These are phyloP conservation scores for Spiraea crenata DNA, from an alignment of 331 rosid species.

Conservation along the genomic window DNA sequence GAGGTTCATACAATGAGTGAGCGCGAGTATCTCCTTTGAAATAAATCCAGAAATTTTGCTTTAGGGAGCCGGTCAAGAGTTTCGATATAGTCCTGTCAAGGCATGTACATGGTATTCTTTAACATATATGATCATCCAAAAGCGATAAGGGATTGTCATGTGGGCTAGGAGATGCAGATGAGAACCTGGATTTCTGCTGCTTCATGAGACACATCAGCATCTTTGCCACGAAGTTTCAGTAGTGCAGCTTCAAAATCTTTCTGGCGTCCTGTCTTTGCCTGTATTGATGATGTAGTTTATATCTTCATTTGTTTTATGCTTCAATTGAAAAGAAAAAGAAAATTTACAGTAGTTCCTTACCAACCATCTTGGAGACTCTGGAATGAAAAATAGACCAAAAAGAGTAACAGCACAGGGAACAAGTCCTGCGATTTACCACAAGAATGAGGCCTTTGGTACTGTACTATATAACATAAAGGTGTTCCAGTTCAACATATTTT, in stretches of 20 bases:
- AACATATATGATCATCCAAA: slow-evolving; percentile 11
- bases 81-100: slow-evolving; percentile 65
- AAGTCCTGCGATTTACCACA: slow-evolving; percentile 53
- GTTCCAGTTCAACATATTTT: slow-evolving; percentile 6
- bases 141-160: not conserved
- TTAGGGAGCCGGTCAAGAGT: slow-evolving; percentile 73
- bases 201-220: slow-evolving; percentile 64
- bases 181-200: slow-evolving; percentile 81
- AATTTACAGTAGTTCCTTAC: slow-evolving; percentile 37
- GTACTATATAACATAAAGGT: not conserved
- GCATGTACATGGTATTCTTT: not conserved
- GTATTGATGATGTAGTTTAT: slow-evolving; percentile 8
- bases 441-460: slow-evolving; percentile 21
- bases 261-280: slow-evolving; percentile 62
- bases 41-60: slow-evolving; percentile 71
- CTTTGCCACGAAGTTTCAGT: slow-evolving; percentile 72
- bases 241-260: slow-evolving; percentile 60
- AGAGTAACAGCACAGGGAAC: slow-evolving; percentile 66
- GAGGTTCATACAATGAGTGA: slow-evolving; percentile 55
- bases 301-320: not conserved
- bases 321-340: not conserved
- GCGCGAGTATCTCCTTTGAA: slow-evolving; percentile 66
- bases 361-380: slow-evolving; percentile 98
- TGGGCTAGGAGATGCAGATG: slow-evolving; percentile 14
- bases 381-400: slow-evolving; percentile 80